Conservation (phyloP, 306 rosid genomes). For the Gastrolobium villosum region DNA sequence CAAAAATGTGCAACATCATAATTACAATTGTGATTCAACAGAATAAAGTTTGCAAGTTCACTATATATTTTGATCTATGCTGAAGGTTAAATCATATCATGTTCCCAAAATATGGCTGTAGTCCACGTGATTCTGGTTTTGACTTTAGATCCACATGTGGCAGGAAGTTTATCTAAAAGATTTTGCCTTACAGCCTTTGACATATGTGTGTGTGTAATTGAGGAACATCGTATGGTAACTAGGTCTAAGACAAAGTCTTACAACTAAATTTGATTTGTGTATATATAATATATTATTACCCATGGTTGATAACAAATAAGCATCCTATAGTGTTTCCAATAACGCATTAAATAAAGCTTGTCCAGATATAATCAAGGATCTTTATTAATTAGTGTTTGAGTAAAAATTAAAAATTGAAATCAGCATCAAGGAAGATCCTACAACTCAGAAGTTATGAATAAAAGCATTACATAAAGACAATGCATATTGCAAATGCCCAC, state of each 20-base stretch:
- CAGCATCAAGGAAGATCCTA: neutral
- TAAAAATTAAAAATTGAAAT: constrained; percentile 12
- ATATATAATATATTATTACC: neutral
- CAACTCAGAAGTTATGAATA: constrained; percentile 39
- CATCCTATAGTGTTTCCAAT: constrained; percentile 20
- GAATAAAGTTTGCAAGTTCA: constrained; percentile 4
- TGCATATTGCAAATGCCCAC: constrained; percentile 31
- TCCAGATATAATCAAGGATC: constrained; percentile 6
- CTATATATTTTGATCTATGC: neutral
- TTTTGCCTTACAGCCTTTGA: neutral
- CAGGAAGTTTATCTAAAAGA: neutral
- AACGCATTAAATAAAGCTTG: constrained; percentile 12
- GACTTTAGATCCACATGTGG: neutral
- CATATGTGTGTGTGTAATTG: neutral
- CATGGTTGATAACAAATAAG: neutral
- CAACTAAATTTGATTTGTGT: constrained; percentile 4
- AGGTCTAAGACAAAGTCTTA: neutral
- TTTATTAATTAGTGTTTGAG: neutral
- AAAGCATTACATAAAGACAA: constrained; percentile 27
- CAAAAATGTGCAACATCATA: neutral
- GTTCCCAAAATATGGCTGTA: constrained; percentile 14
- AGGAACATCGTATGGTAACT: neutral
- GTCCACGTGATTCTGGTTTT: neutral
- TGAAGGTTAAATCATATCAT: constrained; percentile 14
- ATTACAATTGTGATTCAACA: neutral